Percentiles rank a stretch among this genome's conserved stretches.
Evolutionary conservation across 139 green algal species (phyloP).

Genomic region (Pseudopediastrum boryanum): DNA sequence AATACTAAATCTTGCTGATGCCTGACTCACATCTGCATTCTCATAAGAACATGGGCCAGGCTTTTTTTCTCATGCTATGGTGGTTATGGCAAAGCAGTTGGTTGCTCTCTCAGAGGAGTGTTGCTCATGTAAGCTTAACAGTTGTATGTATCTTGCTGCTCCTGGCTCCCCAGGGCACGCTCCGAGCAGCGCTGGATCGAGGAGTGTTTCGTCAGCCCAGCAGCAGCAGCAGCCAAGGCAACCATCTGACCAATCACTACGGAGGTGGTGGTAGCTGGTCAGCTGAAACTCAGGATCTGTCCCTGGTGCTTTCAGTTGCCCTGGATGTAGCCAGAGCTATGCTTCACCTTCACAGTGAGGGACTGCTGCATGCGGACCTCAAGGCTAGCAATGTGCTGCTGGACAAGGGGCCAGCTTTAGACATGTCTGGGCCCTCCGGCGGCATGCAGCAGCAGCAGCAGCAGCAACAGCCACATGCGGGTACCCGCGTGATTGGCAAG

Average conservation of each 20-base stretch:
- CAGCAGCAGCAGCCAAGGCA: neutral
- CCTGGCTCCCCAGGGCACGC: constrained; percentile 22
- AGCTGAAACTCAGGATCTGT: constrained; percentile 4
- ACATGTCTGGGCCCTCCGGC: neutral
- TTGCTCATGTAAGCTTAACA: neutral
- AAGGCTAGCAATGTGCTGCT: constrained; percentile 55
- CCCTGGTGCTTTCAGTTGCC: constrained; percentile 38
- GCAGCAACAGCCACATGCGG: too few species aligned
- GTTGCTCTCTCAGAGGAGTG: too few species aligned
- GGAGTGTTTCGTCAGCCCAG: constrained; percentile 28
- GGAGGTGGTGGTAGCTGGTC: too few species aligned
- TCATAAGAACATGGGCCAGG: too few species aligned
- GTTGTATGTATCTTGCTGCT: neutral
- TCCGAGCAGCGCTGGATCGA: constrained; percentile 28
- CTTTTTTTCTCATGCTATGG: too few species aligned
- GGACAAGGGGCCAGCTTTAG: neutral
- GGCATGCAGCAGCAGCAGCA: neutral
- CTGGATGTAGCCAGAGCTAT: constrained; percentile 57
- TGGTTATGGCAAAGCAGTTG: too few species aligned
- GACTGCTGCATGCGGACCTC: constrained; percentile 60
- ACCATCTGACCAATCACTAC: too few species aligned
- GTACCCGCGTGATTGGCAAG: constrained; percentile 29
- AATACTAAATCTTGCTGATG: too few species aligned
- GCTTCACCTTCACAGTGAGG: constrained; percentile 51
- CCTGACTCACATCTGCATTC: too few species aligned